phyloP scores from a whole-genome alignment of 139 green algal genomes.

The Edaphochlamys debaryana region DNA sequence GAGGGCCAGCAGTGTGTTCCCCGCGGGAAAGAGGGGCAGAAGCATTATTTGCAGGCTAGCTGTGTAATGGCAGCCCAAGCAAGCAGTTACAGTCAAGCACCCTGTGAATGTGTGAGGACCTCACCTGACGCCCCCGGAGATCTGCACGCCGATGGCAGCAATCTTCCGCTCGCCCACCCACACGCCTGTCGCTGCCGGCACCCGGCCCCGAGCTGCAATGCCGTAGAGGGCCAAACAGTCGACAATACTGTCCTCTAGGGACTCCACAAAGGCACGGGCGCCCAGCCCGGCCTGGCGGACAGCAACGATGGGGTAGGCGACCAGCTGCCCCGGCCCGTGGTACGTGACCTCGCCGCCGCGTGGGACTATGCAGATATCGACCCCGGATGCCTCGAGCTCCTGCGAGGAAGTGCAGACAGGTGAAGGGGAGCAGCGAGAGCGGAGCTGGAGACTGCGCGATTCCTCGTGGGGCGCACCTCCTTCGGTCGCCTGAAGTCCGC shows the following conservation, averaged over 20 bases:
- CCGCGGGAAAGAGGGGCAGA: too few species aligned
- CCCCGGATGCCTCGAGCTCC: slow-evolving; percentile 31
- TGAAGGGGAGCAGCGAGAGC: background rate
- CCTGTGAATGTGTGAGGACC: too few species aligned
- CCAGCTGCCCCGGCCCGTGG: slow-evolving; percentile 92
- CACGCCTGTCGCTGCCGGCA: slow-evolving; percentile 80
- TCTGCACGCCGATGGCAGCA: slow-evolving; percentile 90
- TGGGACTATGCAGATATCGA: slow-evolving; percentile 50
- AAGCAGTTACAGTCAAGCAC: too few species aligned
- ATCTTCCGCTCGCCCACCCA: slow-evolving; percentile 93
- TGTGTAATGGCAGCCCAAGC: too few species aligned
- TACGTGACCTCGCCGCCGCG: slow-evolving; percentile 90
- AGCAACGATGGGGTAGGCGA: slow-evolving; percentile 92
- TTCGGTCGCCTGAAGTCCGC: slow-evolving; percentile 64
- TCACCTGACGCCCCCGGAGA: slow-evolving; percentile 82
- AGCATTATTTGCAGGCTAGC: too few species aligned
- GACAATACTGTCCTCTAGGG: slow-evolving; percentile 89
- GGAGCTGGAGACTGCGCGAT: background rate
- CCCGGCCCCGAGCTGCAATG: slow-evolving; percentile 42
- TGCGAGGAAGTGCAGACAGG: background rate
- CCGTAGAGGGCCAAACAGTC: slow-evolving; percentile 57
- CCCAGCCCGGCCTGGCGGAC: slow-evolving; percentile 75
- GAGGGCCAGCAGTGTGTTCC: too few species aligned
- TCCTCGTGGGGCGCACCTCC: slow-evolving; percentile 39
- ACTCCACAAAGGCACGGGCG: slow-evolving; percentile 88